A percentile compares a stretch with the other conserved stretches of the same genome.
phyloP scores from a whole-genome alignment of 78 protist genomes.

The Polysphondylium violaceum region DNA sequence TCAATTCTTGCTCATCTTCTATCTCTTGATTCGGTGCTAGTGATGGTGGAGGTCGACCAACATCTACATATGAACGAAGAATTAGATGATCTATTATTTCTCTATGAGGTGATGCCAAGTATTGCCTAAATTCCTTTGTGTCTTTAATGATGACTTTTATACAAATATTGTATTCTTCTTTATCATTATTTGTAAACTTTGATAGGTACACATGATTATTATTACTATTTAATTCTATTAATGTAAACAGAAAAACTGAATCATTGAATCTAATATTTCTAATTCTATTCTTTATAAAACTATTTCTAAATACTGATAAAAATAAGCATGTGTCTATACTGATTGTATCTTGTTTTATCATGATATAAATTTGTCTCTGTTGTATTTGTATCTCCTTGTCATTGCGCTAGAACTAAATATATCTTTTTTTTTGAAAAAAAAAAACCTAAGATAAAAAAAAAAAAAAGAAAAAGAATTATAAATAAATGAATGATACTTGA shows the following conservation, averaged over 20 bases:
- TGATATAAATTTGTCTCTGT: no score
- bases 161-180: not conserved
- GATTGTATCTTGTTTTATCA: not conserved
- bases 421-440: no score
- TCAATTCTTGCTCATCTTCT: not conserved
- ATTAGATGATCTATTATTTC: not conserved
- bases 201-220: not conserved
- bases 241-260: not conserved
- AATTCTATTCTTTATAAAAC: not conserved
- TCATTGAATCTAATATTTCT: not conserved
- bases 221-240: not conserved
- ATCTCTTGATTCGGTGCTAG: no score
- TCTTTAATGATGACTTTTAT: not conserved
- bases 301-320: not conserved
- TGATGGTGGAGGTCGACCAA: not conserved
- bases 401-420: no score
- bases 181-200: not conserved
- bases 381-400: no score
- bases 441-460: no score
- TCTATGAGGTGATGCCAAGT: not conserved
- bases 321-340: not conserved
- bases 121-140: not conserved
- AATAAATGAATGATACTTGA: no score
- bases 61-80: not conserved
- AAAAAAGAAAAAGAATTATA: no score